Base-by-base conservation (phyloP, 2,329 filamentous ascomycete species). In the Zelopaecilomyces penicillatus region DNA sequence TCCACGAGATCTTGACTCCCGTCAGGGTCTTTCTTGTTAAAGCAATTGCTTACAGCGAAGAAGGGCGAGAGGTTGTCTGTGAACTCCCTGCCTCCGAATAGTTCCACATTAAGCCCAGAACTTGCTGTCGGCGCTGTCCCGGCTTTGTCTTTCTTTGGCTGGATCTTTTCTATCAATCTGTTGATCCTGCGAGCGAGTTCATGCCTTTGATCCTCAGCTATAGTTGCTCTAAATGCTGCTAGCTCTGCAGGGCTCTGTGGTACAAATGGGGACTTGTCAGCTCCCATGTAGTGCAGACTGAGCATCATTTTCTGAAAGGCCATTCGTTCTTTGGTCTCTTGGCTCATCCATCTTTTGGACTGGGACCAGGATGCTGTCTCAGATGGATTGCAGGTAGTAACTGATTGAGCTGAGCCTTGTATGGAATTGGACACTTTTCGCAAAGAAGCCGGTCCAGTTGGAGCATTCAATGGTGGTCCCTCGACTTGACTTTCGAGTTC, bases 291-390 rank as follows among this genome's bases (percentile, higher is more conserved):
- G 19, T 55, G 58, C 41, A 69, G 47, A 37, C 63, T 63, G n/a
- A 56, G 50, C 52, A 56, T 53, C 54, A 64, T 56, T 48, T 57
- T 67, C n/a, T 61, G 53, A 44, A 65, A 68, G 4, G 49, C 54
- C 30, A 50, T 54, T n/a, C 60, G 58, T 40, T 64, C 62, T 36
- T 56, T 58, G 19, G 59, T 60, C 34, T 59, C 56, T 7, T 55
- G 47, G 49, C 64, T 68, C n/a, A 59, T 53, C 66, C 66, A 69
- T 42, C 58, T 58, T 50, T 59, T 65, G 39, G 65, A 67, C 32
- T 66, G 62, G 10, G 64, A 59, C 65, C 65, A 67, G 19, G 56
- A 54, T 30, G 57, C 63, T 28, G 53, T 36, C 6, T 61, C 54
- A 12, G 31, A 28, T 27, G 29, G 8, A 6, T n/a, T 37, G 30